These are phyloP conservation scores for Trametes sp. DNA, from an alignment of 1,284 basidiomycete species.

Conservation along the genomic window DNA sequence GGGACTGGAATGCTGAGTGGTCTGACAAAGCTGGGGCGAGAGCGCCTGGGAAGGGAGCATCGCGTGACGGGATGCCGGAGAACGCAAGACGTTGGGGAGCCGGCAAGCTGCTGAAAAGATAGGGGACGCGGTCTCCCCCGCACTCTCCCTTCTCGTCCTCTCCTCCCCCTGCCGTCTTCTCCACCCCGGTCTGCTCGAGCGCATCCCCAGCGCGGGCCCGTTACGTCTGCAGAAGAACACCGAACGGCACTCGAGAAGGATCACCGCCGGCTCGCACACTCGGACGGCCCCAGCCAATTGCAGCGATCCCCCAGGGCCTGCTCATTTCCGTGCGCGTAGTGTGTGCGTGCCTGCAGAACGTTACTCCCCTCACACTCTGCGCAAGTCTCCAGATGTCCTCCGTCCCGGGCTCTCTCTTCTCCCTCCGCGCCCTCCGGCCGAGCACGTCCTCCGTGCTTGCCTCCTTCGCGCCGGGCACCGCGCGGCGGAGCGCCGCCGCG, in stretches of 20 bases:
- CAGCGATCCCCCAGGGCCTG: not conserved
- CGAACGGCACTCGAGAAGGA: not conserved
- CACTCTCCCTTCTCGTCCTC: not conserved
- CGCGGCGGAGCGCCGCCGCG: not conserved
- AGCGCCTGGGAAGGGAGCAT: conserved; percentile 18
- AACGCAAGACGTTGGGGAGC: conserved; percentile 19
- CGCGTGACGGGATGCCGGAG: conserved; percentile 25
- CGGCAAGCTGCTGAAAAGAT: conserved; percentile 11
- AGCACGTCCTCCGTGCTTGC: conserved; percentile 11
- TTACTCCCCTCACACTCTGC: conserved; percentile 12
- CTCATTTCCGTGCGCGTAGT: conserved; percentile 13
- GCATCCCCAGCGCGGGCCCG: not conserved
- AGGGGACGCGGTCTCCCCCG: conserved; percentile 10
- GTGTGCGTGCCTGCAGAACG: conserved; percentile 19
- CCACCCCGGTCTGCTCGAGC: not conserved
- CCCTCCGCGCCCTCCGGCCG: conserved; percentile 27
- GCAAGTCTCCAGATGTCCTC: not conserved
- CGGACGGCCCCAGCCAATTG: not conserved
- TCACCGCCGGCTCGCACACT: not conserved
- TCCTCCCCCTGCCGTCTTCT: not conserved
- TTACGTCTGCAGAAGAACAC: not conserved
- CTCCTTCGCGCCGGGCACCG: conserved; percentile 1
- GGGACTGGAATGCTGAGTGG: conserved; percentile 6
- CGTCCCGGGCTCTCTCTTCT: conserved; percentile 17
- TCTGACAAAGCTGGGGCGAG: conserved; percentile 22